A percentile compares a stretch with the other conserved stretches of the same genome.
These are phyloP conservation scores for Lentinula lateritia DNA, from an alignment of 768 basidiomycete species.

Conservation along the genomic window DNA sequence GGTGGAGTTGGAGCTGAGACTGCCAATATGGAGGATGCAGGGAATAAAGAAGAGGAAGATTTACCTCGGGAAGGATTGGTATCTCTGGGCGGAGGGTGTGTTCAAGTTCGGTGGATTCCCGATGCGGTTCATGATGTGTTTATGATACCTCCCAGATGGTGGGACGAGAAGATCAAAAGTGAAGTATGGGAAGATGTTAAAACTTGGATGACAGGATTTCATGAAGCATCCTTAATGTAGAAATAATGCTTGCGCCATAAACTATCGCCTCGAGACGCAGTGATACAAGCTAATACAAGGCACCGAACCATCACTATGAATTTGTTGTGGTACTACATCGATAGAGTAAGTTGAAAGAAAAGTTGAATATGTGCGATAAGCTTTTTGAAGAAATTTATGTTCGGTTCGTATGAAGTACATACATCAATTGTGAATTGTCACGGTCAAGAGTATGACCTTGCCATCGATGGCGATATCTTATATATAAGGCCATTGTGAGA, in stretches of 20 bases:
- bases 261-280: no score
- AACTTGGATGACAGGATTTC: constrained; percentile 25
- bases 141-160: constrained; percentile 36
- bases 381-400: no score
- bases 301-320: no score
- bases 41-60: not conserved
- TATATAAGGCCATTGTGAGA: not conserved
- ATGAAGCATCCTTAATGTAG: not conserved
- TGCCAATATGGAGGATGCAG: not conserved
- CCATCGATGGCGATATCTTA: constrained; percentile 46
- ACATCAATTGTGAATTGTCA: constrained; percentile 22
- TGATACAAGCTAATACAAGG: no score
- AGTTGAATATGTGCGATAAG: no score
- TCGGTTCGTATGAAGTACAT: no score
- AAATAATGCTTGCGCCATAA: not conserved
- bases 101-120: constrained; percentile 25
- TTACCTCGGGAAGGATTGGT: constrained; percentile 20
- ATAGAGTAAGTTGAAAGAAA: no score
- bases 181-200: constrained; percentile 31
- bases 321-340: no score
- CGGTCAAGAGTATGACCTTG: constrained; percentile 42
- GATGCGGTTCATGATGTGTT: constrained; percentile 42
- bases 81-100: not conserved
- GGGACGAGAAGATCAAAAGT: constrained; percentile 33
- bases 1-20: no score